Conservation (phyloP, 495 filamentous ascomycete species). For the Cladorrhinum samala region DNA sequence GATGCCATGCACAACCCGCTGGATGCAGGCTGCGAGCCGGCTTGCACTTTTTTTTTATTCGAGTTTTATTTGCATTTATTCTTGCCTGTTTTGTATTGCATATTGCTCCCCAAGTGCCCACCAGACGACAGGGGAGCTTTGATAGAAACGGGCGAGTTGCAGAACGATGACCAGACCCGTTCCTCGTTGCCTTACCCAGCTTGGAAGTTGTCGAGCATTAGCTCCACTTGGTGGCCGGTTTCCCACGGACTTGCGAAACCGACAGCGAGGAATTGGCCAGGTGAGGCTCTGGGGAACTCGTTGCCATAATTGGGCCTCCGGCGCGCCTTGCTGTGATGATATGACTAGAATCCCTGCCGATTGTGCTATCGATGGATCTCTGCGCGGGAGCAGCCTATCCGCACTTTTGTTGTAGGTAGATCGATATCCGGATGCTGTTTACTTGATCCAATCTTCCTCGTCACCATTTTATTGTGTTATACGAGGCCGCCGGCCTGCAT, state of each 20-base stretch:
- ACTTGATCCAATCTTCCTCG: neutral
- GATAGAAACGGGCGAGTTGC: conserved; percentile 20
- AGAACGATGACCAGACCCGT: neutral
- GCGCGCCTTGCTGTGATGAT: too few species aligned
- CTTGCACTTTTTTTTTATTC: neutral
- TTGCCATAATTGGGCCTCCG: neutral
- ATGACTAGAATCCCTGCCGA: neutral
- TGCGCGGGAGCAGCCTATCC: neutral
- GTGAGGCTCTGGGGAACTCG: neutral
- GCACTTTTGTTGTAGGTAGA: neutral
- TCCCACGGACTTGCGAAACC: neutral
- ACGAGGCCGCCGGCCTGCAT: neutral
- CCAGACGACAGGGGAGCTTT: neutral
- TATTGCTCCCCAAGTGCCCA: too few species aligned
- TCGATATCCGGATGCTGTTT: neutral
- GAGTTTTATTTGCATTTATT: neutral
- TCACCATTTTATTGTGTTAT: neutral
- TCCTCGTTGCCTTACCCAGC: neutral
- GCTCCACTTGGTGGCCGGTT: neutral
- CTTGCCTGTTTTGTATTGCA: too few species aligned
- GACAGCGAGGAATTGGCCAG: too few species aligned
- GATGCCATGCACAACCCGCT: conserved; percentile 10
- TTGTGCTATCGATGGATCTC: neutral
- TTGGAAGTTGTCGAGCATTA: neutral
- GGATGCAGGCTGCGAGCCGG: conserved; percentile 1